Evolutionary conservation across 202 grass and related monocot species (phyloP).

Genomic region (Brachypodium distachyon): DNA sequence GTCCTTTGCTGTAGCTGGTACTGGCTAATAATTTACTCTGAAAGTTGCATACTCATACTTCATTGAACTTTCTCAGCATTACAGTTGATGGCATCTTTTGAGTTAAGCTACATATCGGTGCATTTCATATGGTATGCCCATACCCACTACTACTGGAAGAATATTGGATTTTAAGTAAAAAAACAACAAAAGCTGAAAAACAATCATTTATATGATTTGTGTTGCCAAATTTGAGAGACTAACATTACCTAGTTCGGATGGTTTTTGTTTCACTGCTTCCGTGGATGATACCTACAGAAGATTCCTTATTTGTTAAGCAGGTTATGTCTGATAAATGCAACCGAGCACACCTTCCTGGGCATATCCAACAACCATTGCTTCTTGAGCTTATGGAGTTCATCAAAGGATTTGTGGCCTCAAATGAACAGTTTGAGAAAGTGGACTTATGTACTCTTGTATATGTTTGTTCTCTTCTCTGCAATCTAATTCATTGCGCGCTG

Average conservation of each 20-base stretch:
- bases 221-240: neutral
- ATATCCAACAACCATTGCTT: conserved; percentile 70
- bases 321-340: conserved; percentile 37
- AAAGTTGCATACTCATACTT: neutral
- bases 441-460: conserved; percentile 51
- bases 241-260: neutral
- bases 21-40: neutral
- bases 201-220: neutral
- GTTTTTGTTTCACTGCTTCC: conserved; percentile 1
- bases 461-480: conserved; percentile 75
- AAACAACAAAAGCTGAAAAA: neutral
- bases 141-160: neutral
- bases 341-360: conserved; percentile 51
- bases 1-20: neutral
- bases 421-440: conserved; percentile 42
- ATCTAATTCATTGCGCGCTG: conserved; percentile 50
- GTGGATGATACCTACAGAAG: neutral
- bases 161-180: neutral
- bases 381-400: conserved; percentile 62
- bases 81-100: neutral
- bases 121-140: neutral
- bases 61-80: neutral
- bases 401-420: conserved; percentile 51
- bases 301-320: conserved; percentile 36
- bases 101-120: neutral